Base-by-base conservation (phyloP, 768 basidiomycete genomes). In the Rhizopogon rudus region DNA sequence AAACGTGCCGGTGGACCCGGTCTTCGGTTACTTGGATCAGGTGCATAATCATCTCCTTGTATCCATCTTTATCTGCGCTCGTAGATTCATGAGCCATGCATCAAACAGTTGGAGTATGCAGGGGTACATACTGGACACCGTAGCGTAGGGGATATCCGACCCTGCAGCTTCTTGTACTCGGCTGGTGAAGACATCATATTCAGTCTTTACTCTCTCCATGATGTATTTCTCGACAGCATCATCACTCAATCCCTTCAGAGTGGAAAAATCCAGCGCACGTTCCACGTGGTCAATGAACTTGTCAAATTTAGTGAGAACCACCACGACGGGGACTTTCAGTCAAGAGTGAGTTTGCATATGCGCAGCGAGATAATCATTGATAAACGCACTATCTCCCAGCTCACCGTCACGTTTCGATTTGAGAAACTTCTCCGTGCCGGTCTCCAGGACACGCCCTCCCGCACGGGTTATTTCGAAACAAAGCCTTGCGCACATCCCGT, bases 281-380 rank as follows among this genome's bases (percentile, higher is more conserved):
- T 40, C 54, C 40, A 50, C 16, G 17, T 40, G 31, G 28, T 55
- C 46, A 6, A 22, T 17, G 6, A 53, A 22, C 22, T 35, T 43
- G 52, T 53, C 52, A 14, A 44, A 48, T 50, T 55, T 48, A 16
- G 54, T 55, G 46, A 55, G 43, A n/a, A 55, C 54, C 9, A 49
- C 22, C 17, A 55, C 17, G 8, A 40, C 22, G 17, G 54, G 54
- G n/a, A 55, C 54, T 55, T 37, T 37, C 35, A 37, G 5, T 0
- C 35, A 37, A 29, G 7, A 1, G 37, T 13, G 10, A 14, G 25
- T 28, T 31, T 41, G 10, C 29, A 40, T 3, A 10, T 39, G 16
- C 4, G 40, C 13, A 39, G 25, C 37, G n/a, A 28, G 8, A 14
- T 25, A 13, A 25, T 12, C 3, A 7, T 14, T 8, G 14, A 33